phyloP scores from a whole-genome alignment of 495 filamentous ascomycete species.

The Trichocladium antarcticum region DNA sequence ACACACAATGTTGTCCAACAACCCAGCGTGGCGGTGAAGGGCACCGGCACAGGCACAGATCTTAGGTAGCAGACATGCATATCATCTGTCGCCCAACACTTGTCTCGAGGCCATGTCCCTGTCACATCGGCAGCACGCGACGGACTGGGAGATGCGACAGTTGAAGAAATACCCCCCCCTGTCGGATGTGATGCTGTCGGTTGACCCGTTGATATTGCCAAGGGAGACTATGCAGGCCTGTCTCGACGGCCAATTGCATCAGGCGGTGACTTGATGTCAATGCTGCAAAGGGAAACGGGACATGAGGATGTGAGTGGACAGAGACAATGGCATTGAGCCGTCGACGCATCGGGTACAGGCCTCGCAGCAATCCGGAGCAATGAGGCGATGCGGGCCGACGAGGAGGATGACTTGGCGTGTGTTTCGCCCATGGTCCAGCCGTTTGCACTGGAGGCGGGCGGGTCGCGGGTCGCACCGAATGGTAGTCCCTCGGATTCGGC shows the following conservation, averaged over 20 bases:
- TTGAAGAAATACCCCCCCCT: constrained; percentile 5
- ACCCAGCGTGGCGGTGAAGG: constrained; percentile 32
- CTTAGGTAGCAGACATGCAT: constrained; percentile 31
- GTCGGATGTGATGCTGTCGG: not conserved
- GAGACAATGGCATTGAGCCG: not conserved
- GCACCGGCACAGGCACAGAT: constrained; percentile 24
- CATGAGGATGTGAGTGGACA: not conserved
- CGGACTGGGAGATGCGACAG: constrained; percentile 10
- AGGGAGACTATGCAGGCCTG: not conserved
- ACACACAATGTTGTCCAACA: constrained; percentile 18
- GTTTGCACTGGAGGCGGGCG: constrained; percentile 11
- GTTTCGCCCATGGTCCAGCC: constrained; percentile 20
- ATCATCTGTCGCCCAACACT: constrained; percentile 23
- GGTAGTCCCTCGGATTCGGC: no score
- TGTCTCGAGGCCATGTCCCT: constrained; percentile 24
- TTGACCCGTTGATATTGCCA: not conserved
- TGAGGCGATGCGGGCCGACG: not conserved
- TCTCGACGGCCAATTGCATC: constrained; percentile 9
- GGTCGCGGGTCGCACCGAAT: constrained; percentile 9
- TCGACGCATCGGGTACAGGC: constrained; percentile 1
- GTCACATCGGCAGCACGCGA: constrained; percentile 12
- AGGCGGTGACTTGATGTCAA: constrained; percentile 2
- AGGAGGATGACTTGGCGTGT: constrained; percentile 16
- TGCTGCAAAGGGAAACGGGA: constrained; percentile 1
- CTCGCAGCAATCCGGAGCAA: not conserved